Percentiles rank a stretch among this genome's conserved stretches.
Evolutionary conservation across 306 rosid genomes (phyloP).

Genomic region (Albizia julibrissin): DNA sequence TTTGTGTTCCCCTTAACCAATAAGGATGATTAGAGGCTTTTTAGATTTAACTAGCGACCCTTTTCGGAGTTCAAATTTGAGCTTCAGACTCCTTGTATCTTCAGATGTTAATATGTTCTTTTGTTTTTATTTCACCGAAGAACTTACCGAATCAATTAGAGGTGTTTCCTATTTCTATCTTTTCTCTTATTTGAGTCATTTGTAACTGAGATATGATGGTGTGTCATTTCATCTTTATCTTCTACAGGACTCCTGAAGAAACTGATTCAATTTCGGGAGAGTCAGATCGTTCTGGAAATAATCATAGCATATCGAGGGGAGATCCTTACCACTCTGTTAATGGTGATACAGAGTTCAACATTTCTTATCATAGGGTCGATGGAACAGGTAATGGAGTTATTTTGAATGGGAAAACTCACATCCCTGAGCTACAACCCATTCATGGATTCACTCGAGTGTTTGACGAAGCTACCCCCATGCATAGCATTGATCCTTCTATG

Average conservation of each 20-base stretch:
- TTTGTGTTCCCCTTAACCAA: constrained; percentile 6
- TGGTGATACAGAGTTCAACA: constrained; percentile 61
- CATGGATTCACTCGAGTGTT: constrained; percentile 56
- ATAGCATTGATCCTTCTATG: constrained; percentile 45
- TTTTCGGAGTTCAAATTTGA: constrained; percentile 19
- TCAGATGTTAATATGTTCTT: not conserved
- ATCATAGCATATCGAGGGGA: constrained; percentile 47
- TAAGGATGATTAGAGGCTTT: constrained; percentile 6
- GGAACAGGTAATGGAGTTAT: constrained; percentile 38
- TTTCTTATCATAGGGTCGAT: constrained; percentile 60
- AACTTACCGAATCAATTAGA: not conserved
- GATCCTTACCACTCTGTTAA: constrained; percentile 53
- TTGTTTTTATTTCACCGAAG: not conserved
- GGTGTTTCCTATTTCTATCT: not conserved
- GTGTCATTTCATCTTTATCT: constrained; percentile 27
- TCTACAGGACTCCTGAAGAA: constrained; percentile 76
- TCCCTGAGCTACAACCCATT: constrained; percentile 44
- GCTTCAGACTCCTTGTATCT: not conserved
- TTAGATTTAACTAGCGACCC: constrained; percentile 12
- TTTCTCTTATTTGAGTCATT: constrained; percentile 1
- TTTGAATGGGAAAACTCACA: constrained; percentile 44
- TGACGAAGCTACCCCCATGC: constrained; percentile 50
- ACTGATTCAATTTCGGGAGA: constrained; percentile 67
- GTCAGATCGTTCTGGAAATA: constrained; percentile 59
- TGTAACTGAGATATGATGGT: constrained; percentile 37